These are phyloP conservation scores for Trichoderma atroviride DNA, from an alignment of 2,329 filamentous ascomycete species.

Conservation along the genomic window DNA sequence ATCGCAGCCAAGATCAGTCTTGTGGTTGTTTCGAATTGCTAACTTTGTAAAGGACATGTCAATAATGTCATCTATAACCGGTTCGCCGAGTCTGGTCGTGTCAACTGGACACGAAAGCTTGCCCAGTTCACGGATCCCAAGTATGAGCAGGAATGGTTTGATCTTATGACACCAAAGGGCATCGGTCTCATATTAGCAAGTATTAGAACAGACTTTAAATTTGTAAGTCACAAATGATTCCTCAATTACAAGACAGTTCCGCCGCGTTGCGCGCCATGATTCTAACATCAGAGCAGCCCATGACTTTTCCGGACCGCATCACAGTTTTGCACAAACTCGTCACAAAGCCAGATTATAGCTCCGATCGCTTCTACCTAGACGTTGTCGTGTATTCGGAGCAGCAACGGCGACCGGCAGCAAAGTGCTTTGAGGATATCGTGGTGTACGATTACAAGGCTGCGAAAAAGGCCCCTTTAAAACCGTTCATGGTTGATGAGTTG, in stretches of 20 bases:
- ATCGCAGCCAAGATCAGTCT: background rate
- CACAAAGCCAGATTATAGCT: slow-evolving; percentile 47
- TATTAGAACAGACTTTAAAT: slow-evolving; percentile 84
- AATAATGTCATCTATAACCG: slow-evolving; percentile 85
- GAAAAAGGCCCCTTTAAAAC: slow-evolving; percentile 44
- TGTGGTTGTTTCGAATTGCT: background rate
- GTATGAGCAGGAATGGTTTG: slow-evolving; percentile 66
- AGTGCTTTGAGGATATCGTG: slow-evolving; percentile 62
- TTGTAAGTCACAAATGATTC: slow-evolving; percentile 57
- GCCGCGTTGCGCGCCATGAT: background rate
- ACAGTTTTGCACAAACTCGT: slow-evolving; percentile 81
- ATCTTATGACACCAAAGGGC: slow-evolving; percentile 66
- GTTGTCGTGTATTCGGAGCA: slow-evolving; percentile 73
- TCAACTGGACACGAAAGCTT: slow-evolving; percentile 77
- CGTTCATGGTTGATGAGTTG: slow-evolving; percentile 46
- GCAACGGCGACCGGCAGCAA: slow-evolving; percentile 71
- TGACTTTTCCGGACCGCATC: slow-evolving; percentile 80
- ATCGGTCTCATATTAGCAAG: slow-evolving; percentile 77
- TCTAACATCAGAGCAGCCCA: slow-evolving; percentile 57
- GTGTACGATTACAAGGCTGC: slow-evolving; percentile 40
- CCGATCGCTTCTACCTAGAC: slow-evolving; percentile 59
- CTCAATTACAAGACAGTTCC: background rate
- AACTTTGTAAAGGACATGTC: slow-evolving; percentile 59
- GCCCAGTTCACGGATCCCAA: slow-evolving; percentile 60
- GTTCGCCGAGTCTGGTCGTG: slow-evolving; percentile 79